These are phyloP conservation scores for Cyclostephanos tholiformis DNA, from an alignment of 108 stramenopile species.

Conservation along the genomic window DNA sequence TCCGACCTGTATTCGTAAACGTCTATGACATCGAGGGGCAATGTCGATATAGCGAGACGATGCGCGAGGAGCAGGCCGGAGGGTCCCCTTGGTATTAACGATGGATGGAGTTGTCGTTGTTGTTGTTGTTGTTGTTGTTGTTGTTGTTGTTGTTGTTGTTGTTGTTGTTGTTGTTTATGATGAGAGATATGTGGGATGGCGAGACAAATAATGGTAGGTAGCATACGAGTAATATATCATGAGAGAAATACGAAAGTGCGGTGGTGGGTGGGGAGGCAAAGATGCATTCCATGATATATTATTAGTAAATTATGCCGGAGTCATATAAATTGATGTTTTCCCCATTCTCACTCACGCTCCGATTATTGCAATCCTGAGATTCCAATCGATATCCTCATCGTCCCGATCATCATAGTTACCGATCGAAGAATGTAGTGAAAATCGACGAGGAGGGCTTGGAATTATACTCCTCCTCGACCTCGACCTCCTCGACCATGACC, in stretches of 20 bases:
- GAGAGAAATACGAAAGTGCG: not conserved
- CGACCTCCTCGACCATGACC: too few relatives aligned
- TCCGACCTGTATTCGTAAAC: constrained; percentile 70
- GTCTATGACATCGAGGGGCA: constrained; percentile 41
- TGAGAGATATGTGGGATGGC: not conserved
- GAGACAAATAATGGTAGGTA: not conserved
- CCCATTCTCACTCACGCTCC: constrained; percentile 14
- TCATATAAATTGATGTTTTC: not conserved
- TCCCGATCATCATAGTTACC: not conserved
- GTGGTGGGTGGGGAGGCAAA: not conserved
- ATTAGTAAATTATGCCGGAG: not conserved
- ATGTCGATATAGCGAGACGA: constrained; percentile 31
- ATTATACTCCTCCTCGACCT: too few relatives aligned
- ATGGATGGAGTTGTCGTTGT: too few relatives aligned
- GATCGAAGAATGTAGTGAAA: not conserved
- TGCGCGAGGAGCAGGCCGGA: constrained; percentile 75
- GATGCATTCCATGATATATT: not conserved
- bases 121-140: too few relatives aligned
- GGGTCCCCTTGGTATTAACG: constrained; percentile 64
- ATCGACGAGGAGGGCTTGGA: too few relatives aligned
- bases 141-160: not conserved
- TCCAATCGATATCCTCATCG: constrained; percentile 8
- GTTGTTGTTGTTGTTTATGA: not conserved
- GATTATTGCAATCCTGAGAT: constrained; percentile 21
- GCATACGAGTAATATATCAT: not conserved